These are phyloP conservation scores for Cordyceps cicadae DNA, from an alignment of 2,329 filamentous ascomycete genomes.

Conservation along the genomic window DNA sequence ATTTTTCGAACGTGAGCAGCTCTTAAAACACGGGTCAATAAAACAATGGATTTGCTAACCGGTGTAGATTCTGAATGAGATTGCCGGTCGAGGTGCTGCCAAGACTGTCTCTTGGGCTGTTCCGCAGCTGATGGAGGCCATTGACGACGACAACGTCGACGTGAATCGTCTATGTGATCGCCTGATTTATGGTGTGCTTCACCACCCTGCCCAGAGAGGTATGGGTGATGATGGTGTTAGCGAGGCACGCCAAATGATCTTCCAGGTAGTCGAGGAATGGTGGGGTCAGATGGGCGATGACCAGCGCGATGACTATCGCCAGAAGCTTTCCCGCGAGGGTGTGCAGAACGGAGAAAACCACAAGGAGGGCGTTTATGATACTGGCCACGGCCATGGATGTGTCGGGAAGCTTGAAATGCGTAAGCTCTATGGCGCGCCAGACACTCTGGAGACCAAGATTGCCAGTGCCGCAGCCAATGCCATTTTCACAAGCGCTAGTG, in stretches of 20 bases:
- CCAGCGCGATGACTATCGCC: constrained; percentile 59
- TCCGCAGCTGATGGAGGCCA: constrained; percentile 79
- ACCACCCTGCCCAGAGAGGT: constrained; percentile 74
- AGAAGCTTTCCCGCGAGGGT: constrained; percentile 69
- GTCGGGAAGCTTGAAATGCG: constrained; percentile 69
- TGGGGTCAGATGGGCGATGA: constrained; percentile 60
- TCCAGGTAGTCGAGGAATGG: constrained; percentile 72
- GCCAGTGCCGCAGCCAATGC: constrained; percentile 47
- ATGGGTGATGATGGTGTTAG: constrained; percentile 60
- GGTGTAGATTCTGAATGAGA: constrained; percentile 67
- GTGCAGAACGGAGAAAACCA: constrained; percentile 75
- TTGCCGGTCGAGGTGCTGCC: constrained; percentile 74
- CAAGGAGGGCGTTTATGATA: constrained; percentile 75
- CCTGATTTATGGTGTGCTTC: constrained; percentile 75
- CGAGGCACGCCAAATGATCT: constrained; percentile 71
- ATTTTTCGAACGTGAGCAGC: constrained; percentile 70
- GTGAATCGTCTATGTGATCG: constrained; percentile 61
- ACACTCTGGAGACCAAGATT: constrained; percentile 48
- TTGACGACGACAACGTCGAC: constrained; percentile 69
- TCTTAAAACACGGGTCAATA: neutral
- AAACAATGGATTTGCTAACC: neutral
- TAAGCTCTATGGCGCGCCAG: constrained; percentile 48
- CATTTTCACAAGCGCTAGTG: constrained; percentile 50
- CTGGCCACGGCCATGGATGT: constrained; percentile 79
- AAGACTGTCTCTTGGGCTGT: constrained; percentile 77